These are phyloP conservation scores for Exophiala mesophila DNA, from an alignment of 2,329 filamentous ascomycete genomes.

Conservation along the genomic window DNA sequence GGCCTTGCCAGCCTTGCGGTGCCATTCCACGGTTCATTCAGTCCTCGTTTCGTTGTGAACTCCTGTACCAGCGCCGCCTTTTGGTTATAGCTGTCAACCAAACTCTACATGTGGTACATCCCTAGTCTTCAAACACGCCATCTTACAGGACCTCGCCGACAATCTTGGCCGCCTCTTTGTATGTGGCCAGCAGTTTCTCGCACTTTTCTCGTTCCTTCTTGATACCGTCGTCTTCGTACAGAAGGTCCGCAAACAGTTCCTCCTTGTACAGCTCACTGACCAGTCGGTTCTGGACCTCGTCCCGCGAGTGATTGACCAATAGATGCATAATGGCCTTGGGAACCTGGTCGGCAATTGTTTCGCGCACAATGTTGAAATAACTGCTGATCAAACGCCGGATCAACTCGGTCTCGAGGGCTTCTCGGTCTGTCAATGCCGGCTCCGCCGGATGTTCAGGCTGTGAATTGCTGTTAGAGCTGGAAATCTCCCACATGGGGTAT, in stretches of 20 bases:
- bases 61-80: too few relatives aligned
- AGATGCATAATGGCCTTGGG: constrained; percentile 99
- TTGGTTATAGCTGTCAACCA: too few relatives aligned
- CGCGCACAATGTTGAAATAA: constrained; percentile 98
- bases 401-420: constrained; percentile 94
- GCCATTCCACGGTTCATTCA: too few relatives aligned
- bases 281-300: constrained; percentile 93
- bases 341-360: constrained; percentile 97
- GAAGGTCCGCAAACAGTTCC: constrained; percentile 78
- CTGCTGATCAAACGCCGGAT: constrained; percentile 95
- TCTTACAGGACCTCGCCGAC: constrained; percentile 84
- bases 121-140: too few relatives aligned
- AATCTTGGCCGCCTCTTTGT: constrained; percentile 96
- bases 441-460: constrained; percentile 54
- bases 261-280: constrained; percentile 96
- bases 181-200: constrained; percentile 89
- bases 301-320: constrained; percentile 96
- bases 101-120: too few relatives aligned
- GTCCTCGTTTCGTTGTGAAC: too few relatives aligned
- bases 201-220: constrained; percentile 99
- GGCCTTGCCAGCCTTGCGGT: too few relatives aligned
- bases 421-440: constrained; percentile 86
- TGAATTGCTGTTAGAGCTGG: constrained; percentile 7
- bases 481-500: neutral
- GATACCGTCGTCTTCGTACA: constrained; percentile 96